Evolutionary conservation across 257 asterid genomes (phyloP).

Genomic region (Galeopsis tetrahit): DNA sequence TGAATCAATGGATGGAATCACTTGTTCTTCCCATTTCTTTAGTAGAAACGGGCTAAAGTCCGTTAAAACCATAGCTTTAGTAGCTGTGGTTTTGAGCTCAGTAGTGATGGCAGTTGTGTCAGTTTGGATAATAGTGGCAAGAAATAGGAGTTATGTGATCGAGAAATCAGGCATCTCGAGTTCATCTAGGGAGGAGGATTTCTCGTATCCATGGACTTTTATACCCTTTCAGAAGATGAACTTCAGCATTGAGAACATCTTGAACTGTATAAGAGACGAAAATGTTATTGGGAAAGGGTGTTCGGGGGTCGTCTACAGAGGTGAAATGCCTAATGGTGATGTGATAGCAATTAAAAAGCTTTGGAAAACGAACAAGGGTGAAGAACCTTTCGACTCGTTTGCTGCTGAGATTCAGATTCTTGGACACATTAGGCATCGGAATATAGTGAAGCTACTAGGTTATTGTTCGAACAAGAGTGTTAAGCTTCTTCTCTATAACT

Average conservation of each 20-base stretch:
- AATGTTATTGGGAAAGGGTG: constrained; percentile 89
- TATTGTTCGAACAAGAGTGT: constrained; percentile 82
- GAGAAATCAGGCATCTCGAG: constrained; percentile 47
- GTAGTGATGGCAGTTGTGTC: constrained; percentile 54
- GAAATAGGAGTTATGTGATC: constrained; percentile 47
- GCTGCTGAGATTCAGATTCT: constrained; percentile 95
- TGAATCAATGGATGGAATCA: constrained; percentile 69
- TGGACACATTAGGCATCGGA: constrained; percentile 93
- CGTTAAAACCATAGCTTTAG: constrained; percentile 58
- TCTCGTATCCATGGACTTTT: constrained; percentile 91
- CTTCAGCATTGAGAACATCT: constrained; percentile 66
- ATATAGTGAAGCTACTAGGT: constrained; percentile 83
- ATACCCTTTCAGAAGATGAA: constrained; percentile 87
- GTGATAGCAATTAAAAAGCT: constrained; percentile 88
- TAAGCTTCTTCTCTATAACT: constrained; percentile 89
- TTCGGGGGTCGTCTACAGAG: constrained; percentile 86
- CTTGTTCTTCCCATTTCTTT: constrained; percentile 57
- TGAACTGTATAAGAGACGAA: constrained; percentile 77
- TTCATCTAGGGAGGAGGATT: constrained; percentile 60
- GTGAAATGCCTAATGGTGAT: constrained; percentile 81
- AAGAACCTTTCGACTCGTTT: constrained; percentile 71
- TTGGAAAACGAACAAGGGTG: constrained; percentile 81
- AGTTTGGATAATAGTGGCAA: constrained; percentile 56
- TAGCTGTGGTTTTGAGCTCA: constrained; percentile 55
- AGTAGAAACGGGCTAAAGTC: constrained; percentile 50